Base-by-base conservation (phyloP, 352 stramenopile genomes). In the Thraustotheca clavata region DNA sequence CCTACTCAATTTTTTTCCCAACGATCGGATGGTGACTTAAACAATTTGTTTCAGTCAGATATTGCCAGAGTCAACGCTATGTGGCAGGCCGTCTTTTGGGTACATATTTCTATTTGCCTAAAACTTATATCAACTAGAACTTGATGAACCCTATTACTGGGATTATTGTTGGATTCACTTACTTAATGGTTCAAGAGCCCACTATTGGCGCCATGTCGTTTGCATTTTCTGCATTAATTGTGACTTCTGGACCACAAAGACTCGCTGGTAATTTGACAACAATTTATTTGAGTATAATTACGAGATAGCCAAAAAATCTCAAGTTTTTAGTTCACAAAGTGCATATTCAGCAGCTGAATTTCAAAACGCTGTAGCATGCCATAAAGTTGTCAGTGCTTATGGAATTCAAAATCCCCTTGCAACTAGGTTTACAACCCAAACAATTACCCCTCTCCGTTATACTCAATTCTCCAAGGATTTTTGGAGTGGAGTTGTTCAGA, bases 401-500 rank as follows among this genome's bases (percentile, higher is more conserved):
- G 76, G 70, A 32, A 91, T 95, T 34, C 86, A 95, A 60, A 77
- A 87, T 27, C 80, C 82, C 29, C 76, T 95, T n/a, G 76, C 91
- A 36, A 70, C 69, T 1, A 79, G 77, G 3, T 93, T 95, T 59
- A 76, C 74, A 38, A 87, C 86, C 52, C 49, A 22, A 14, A 91
- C 81, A 31, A 81, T 73, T 43, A 67, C 48, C 5, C 67, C 67
- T 32, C 59, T 95, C 67, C 77, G 79, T 36, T 90, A 91, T 67
- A 89, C 83, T 67, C 83, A 93, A 70, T 94, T 95, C 71, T 86
- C 76, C 24, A 95, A 94, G 67, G 83, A 93, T 60, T 92, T 95
- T 48, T 95, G 86, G 86, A 88, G 83, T 32, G 90, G 83, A 60
- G 79, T 95, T 49, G 86, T 95, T 61, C 86, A 95, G 71, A 95